Conservation (phyloP, 306 rosid species). For the Delonix regia region DNA sequence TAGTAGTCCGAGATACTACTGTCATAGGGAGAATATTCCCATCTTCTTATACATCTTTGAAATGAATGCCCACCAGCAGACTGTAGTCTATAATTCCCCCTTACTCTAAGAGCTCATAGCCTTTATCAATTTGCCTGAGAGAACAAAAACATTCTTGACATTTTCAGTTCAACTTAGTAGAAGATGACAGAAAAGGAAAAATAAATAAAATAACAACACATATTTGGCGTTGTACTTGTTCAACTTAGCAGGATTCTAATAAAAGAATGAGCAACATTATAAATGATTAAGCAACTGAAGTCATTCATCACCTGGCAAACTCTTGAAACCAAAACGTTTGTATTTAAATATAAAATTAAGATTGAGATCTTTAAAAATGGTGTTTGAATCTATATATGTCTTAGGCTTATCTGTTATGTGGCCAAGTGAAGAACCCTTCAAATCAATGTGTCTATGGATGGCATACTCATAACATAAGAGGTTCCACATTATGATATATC, state of each 20-base stretch:
- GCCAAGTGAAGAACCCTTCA: too few relatives aligned
- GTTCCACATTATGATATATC: slow-evolving; percentile 91
- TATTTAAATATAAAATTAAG: slow-evolving; percentile 78
- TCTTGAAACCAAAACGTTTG: slow-evolving; percentile 71
- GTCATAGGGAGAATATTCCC: slow-evolving; percentile 62
- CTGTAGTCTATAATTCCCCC: slow-evolving; percentile 97
- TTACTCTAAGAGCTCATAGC: slow-evolving; percentile 86
- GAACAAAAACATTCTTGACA: background rate
- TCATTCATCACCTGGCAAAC: slow-evolving; percentile 65
- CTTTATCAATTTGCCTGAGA: slow-evolving; percentile 74
- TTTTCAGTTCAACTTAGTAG: slow-evolving; percentile 27
- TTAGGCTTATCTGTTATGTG: slow-evolving; percentile 68
- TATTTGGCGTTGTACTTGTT: slow-evolving; percentile 9
- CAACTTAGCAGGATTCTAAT: background rate
- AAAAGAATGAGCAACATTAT: background rate
- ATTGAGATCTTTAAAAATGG: slow-evolving; percentile 92
- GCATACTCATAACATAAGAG: slow-evolving; percentile 63
- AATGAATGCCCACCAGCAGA: slow-evolving; percentile 81
- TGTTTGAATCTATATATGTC: slow-evolving; percentile 74
- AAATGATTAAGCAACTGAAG: slow-evolving; percentile 6
- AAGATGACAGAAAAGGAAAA: background rate
- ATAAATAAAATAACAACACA: slow-evolving; percentile 9
- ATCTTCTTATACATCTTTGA: slow-evolving; percentile 64
- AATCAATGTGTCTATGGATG: slow-evolving; percentile 80
- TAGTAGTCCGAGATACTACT: slow-evolving; percentile 51